These are phyloP conservation scores for Colletotrichum sp. DNA, from an alignment of 2,329 filamentous ascomycete genomes.

Conservation along the genomic window DNA sequence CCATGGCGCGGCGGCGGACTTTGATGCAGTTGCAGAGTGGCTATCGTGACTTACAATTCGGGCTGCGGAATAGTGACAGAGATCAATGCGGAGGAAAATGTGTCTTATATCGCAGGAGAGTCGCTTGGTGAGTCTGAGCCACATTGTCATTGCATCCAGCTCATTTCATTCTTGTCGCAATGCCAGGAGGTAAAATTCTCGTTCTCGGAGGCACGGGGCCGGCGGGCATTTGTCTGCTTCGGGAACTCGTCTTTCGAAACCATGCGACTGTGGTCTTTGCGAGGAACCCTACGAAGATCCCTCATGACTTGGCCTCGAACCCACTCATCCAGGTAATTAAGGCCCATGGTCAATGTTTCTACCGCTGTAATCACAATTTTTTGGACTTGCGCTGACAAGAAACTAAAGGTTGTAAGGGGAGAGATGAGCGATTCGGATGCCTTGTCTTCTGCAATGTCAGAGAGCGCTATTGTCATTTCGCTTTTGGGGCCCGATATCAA, in stretches of 20 bases:
- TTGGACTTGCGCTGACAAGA: not conserved
- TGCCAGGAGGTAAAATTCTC: not conserved
- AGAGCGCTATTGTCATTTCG: slow-evolving; percentile 24
- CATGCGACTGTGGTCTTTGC: slow-evolving; percentile 28
- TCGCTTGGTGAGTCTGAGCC: not conserved
- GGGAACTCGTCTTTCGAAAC: slow-evolving; percentile 31
- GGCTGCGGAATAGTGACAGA: not conserved
- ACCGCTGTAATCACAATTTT: accelerated
- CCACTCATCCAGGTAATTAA: not conserved
- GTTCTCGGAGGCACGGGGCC: slow-evolving; percentile 16
- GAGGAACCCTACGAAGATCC: slow-evolving; percentile 27
- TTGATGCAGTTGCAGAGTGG: not conserved
- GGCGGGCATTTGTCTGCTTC: slow-evolving; percentile 32
- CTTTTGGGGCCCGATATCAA: slow-evolving; percentile 27
- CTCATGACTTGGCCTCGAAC: slow-evolving; percentile 21
- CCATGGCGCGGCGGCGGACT: not conserved
- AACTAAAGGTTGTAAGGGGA: not conserved
- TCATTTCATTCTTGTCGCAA: not conserved
- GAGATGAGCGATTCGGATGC: not conserved
- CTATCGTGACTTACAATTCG: not conserved
- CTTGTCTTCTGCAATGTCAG: not conserved
- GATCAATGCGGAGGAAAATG: not conserved
- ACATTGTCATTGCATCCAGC: not conserved
- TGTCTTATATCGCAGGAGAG: not conserved
- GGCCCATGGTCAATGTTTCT: not conserved